phyloP scores from a whole-genome alignment of 805 yeast species.

The Huiozyma naganishii region DNA sequence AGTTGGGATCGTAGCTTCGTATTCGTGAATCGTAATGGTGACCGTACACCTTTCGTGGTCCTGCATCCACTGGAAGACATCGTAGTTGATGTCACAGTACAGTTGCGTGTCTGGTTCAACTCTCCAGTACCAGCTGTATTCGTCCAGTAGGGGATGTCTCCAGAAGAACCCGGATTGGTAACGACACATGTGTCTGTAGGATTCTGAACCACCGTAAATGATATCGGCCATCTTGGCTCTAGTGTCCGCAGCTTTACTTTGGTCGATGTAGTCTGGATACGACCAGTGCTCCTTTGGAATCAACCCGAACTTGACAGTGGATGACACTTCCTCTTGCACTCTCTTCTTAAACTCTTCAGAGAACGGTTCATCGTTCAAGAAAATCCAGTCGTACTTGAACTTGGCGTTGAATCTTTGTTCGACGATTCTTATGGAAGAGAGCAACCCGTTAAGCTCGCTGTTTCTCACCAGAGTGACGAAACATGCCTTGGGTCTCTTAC shows the following conservation, averaged over 20 bases:
- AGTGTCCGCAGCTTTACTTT: slow-evolving; percentile 51
- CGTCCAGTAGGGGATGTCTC: slow-evolving; percentile 52
- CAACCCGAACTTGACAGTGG: slow-evolving; percentile 58
- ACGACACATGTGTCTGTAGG: slow-evolving; percentile 87
- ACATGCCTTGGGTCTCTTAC: slow-evolving; percentile 23
- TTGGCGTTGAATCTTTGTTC: slow-evolving; percentile 73
- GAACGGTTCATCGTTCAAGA: slow-evolving; percentile 73
- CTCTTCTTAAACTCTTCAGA: slow-evolving; percentile 54
- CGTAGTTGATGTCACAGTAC: slow-evolving; percentile 70
- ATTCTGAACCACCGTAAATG: slow-evolving; percentile 63
- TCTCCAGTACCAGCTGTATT: slow-evolving; percentile 86
- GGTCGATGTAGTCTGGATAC: slow-evolving; percentile 72
- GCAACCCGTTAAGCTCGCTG: slow-evolving; percentile 45
- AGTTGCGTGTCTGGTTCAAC: slow-evolving; percentile 76
- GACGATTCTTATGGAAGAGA: slow-evolving; percentile 53
- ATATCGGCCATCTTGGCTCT: slow-evolving; percentile 44
- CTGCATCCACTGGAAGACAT: slow-evolving; percentile 70
- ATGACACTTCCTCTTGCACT: slow-evolving; percentile 47
- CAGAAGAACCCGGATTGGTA: slow-evolving; percentile 79
- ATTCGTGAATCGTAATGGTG: slow-evolving; percentile 63
- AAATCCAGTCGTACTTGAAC: slow-evolving; percentile 85
- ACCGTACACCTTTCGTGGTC: slow-evolving; percentile 67
- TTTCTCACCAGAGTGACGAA: slow-evolving; percentile 59
- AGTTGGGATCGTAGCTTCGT: slow-evolving; percentile 57
- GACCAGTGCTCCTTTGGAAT: slow-evolving; percentile 81